phyloP scores from a whole-genome alignment of 2,329 filamentous ascomycete species.

The Cercospora sesami region DNA sequence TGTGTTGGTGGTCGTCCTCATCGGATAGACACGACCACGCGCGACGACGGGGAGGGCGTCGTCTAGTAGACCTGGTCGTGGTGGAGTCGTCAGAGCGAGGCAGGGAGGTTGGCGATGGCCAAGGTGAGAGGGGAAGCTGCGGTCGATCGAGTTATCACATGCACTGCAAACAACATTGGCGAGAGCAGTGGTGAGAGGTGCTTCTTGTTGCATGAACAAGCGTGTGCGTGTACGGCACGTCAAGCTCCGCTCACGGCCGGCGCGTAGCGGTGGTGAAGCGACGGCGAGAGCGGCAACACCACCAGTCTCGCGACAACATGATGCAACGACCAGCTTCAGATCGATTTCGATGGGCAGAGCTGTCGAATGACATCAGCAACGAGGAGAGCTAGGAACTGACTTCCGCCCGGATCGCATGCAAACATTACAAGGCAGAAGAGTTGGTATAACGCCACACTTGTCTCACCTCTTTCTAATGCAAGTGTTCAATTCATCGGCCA shows the following conservation, averaged over 20 bases:
- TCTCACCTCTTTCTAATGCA: not conserved
- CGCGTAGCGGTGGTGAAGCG: not conserved
- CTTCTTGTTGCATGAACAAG: not conserved
- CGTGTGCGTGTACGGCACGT: not conserved
- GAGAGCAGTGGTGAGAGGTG: not conserved
- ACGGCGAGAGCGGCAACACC: not conserved
- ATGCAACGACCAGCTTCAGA: not conserved
- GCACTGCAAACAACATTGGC: not conserved
- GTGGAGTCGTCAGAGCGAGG: not conserved
- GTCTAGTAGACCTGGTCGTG: not conserved
- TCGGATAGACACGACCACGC: not conserved
- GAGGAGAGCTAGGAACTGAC: not conserved
- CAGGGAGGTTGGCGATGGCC: not conserved
- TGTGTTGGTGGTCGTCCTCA: not conserved
- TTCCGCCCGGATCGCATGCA: not conserved
- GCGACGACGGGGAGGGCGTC: not conserved
- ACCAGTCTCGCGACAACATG: not conserved
- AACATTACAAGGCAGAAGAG: constrained; percentile 2
- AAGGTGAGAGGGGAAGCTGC: not conserved
- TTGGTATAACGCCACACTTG: not conserved
- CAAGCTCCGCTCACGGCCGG: not conserved
- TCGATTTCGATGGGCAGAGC: not conserved
- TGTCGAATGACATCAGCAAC: not conserved
- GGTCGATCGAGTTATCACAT: not conserved
- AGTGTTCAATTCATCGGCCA: not conserved